Percentiles rank a stretch among this genome's conserved stretches.
Evolutionary conservation across 2,329 filamentous ascomycete genomes (phyloP).

Genomic region (Emericellopsis cladophorae): DNA sequence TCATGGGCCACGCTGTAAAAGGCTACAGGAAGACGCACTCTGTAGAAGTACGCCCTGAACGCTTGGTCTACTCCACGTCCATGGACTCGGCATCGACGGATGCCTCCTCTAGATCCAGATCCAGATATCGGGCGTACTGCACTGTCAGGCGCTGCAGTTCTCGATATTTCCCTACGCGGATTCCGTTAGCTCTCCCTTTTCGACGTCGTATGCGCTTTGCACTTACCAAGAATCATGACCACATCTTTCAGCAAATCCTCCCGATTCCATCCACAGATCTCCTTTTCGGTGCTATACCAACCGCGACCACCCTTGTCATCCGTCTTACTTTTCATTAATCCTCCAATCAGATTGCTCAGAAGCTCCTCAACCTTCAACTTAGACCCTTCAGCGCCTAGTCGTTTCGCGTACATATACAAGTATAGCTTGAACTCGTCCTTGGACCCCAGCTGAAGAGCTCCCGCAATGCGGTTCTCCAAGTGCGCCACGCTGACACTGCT

Average conservation of each 20-base stretch:
- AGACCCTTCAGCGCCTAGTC: constrained; percentile 79
- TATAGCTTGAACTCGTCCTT: constrained; percentile 91
- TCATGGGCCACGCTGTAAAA: too few relatives aligned
- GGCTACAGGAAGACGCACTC: too few relatives aligned
- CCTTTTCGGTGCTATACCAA: constrained; percentile 55
- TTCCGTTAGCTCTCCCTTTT: constrained; percentile 15
- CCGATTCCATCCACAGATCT: constrained; percentile 83
- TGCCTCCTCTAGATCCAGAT: constrained; percentile 39
- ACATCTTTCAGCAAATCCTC: constrained; percentile 82
- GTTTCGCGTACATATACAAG: constrained; percentile 95
- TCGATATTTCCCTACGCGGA: constrained; percentile 68
- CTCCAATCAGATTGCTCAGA: constrained; percentile 67
- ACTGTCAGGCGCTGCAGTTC: constrained; percentile 92
- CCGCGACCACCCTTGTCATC: constrained; percentile 37
- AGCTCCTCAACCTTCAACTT: constrained; percentile 88
- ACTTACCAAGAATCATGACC: constrained; percentile 80
- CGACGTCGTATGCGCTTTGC: neutral
- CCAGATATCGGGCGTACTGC: constrained; percentile 78
- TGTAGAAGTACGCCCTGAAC: too few relatives aligned
- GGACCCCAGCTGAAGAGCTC: constrained; percentile 70
- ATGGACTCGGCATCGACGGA: constrained; percentile 28
- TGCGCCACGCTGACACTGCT: constrained; percentile 86
- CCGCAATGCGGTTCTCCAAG: constrained; percentile 87
- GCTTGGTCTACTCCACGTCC: constrained; percentile 19
- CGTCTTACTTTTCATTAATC: constrained; percentile 47